phyloP scores from a whole-genome alignment of 495 filamentous ascomycete species.

The Sordaria brevicollis region DNA sequence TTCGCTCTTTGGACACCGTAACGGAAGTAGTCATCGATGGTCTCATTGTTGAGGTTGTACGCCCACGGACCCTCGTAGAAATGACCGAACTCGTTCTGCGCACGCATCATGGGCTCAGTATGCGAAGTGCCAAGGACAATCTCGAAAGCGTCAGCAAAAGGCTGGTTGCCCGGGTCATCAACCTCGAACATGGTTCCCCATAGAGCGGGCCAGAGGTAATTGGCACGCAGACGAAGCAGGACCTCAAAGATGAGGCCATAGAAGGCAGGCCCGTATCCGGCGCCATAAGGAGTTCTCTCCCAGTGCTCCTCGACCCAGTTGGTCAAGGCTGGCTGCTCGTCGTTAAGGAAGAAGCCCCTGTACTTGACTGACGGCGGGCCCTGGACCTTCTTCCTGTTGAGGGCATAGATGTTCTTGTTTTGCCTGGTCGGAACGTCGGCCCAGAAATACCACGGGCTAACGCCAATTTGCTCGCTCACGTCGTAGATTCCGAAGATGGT shows the following conservation, averaged over 20 bases:
- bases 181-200: slow-evolving; percentile 63
- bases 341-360: slow-evolving; percentile 71
- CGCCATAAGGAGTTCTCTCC: slow-evolving; percentile 39
- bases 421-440: slow-evolving; percentile 53
- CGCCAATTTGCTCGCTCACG: slow-evolving; percentile 65
- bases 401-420: slow-evolving; percentile 45
- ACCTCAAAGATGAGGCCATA: slow-evolving; percentile 64
- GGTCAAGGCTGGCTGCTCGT: slow-evolving; percentile 62
- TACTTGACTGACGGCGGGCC: slow-evolving; percentile 59
- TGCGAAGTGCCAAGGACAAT: slow-evolving; percentile 64
- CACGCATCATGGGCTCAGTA: slow-evolving; percentile 64
- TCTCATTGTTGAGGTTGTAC: slow-evolving; percentile 55
- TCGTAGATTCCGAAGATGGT: slow-evolving; percentile 67
- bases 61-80: slow-evolving; percentile 53
- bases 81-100: slow-evolving; percentile 56
- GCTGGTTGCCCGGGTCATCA: slow-evolving; percentile 57
- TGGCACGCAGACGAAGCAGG: slow-evolving; percentile 56
- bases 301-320: slow-evolving; percentile 50
- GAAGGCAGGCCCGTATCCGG: slow-evolving; percentile 52
- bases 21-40: slow-evolving; percentile 55
- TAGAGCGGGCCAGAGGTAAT: slow-evolving; percentile 66
- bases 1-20: slow-evolving; percentile 55
- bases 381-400: slow-evolving; percentile 43
- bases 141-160: slow-evolving; percentile 59
- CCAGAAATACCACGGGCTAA: slow-evolving; percentile 71